Evolutionary conservation across 176 grass and related monocot genomes (phyloP).

Genomic region (Sorghum bicolor): Sorghum_bicolor_NCBIv3 NC_012872.2:55017001-55017500

Average conservation of each 20-base stretch:
- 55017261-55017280: too few relatives aligned
- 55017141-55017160: conserved; percentile 44
- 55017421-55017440: background rate
- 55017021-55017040: too few relatives aligned
- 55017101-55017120: too few relatives aligned
- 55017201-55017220: background rate
- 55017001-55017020: too few relatives aligned
- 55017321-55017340: background rate
- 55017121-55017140: conserved; percentile 75
- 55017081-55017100: too few relatives aligned
- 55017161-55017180: conserved; percentile 70
- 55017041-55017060: too few relatives aligned
- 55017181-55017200: conserved; percentile 47
- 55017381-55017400: background rate
- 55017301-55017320: background rate
- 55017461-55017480: background rate
- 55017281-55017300: background rate
- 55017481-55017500: background rate
- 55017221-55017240: background rate
- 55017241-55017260: background rate
- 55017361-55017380: background rate
- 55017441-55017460: background rate
- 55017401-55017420: background rate
- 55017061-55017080: too few relatives aligned
- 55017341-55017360: background rate